Percentiles rank a stretch among this genome's conserved stretches.
Conservation (phyloP, 2,329 filamentous ascomycete species). For the Nakataea oryzae region DNA sequence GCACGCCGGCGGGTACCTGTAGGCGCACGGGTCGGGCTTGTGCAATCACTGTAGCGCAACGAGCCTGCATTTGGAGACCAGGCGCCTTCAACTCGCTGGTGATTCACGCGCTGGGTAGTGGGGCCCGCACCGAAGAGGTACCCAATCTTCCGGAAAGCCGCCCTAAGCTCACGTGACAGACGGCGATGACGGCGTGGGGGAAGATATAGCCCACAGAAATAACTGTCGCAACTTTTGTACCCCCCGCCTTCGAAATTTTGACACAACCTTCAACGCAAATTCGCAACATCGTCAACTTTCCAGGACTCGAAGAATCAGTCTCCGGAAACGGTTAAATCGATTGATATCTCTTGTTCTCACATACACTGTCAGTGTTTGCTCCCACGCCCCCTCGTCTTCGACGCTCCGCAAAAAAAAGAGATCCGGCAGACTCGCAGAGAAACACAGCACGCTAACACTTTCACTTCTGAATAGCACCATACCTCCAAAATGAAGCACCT, state of each 20-base stretch:
- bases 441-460: background rate
- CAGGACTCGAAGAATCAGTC: constrained; percentile 97
- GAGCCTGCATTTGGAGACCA: no score
- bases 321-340: constrained; percentile 98
- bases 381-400: background rate
- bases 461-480: constrained; percentile 2
- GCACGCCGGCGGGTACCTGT: no score
- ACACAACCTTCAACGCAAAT: constrained; percentile 6
- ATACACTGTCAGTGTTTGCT: constrained; percentile 16
- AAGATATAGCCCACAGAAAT: background rate
- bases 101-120: no score
- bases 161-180: background rate
- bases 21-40: no score
- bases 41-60: no score
- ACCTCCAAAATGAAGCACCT: constrained; percentile 93
- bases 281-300: constrained; percentile 4
- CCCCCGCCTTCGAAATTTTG: background rate
- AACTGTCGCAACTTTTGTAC: background rate
- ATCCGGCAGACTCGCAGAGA: background rate
- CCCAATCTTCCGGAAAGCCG: background rate
- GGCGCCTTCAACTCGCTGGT: no score
- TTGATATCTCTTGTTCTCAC: constrained; percentile 85
- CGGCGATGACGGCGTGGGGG: no score
- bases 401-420: background rate
- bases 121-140: background rate